Evolutionary conservation across 768 basidiomycete species (phyloP).

Genomic region (Rhizopogon salebrosus): DNA sequence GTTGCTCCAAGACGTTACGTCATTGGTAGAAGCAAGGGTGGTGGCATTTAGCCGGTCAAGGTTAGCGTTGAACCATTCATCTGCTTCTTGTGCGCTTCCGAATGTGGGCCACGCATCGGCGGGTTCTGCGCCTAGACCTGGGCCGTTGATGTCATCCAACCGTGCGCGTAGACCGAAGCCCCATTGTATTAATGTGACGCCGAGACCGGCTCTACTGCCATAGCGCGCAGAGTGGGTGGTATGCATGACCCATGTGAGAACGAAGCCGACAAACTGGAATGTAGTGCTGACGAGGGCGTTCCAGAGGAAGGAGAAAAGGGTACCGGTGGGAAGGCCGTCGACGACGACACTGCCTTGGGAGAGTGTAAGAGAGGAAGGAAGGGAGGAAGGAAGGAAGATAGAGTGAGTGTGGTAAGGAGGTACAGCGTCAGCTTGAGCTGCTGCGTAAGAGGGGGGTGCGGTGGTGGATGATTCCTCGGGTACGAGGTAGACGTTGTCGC

Average conservation of each 20-base stretch:
- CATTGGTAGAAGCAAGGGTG: conserved; percentile 16
- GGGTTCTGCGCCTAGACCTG: conserved; percentile 27
- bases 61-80: conserved; percentile 34
- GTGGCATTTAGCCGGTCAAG: conserved; percentile 17
- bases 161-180: conserved; percentile 73
- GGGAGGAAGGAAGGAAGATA: conserved; percentile 74
- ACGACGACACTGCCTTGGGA: conserved; percentile 75
- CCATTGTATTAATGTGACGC: conserved; percentile 95
- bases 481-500: conserved; percentile 66
- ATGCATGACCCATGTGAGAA: conserved; percentile 90
- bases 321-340: conserved; percentile 80
- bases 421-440: conserved; percentile 91
- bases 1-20: conserved; percentile 28
- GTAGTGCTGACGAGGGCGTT: conserved; percentile 89
- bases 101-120: conserved; percentile 35
- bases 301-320: conserved; percentile 86
- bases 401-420: conserved; percentile 98
- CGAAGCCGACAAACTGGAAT: conserved; percentile 95
- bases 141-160: conserved; percentile 37
- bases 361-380: conserved; percentile 36
- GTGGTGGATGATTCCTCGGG: conserved; percentile 83
- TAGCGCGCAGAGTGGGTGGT: conserved; percentile 90
- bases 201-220: conserved; percentile 90
- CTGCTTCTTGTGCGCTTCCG: conserved; percentile 39
- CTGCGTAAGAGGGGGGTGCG: conserved; percentile 87